Percentiles rank a stretch among this genome's conserved stretches.
phyloP scores from a whole-genome alignment of 1,139 yeast genomes.

The Candida anutae region DNA sequence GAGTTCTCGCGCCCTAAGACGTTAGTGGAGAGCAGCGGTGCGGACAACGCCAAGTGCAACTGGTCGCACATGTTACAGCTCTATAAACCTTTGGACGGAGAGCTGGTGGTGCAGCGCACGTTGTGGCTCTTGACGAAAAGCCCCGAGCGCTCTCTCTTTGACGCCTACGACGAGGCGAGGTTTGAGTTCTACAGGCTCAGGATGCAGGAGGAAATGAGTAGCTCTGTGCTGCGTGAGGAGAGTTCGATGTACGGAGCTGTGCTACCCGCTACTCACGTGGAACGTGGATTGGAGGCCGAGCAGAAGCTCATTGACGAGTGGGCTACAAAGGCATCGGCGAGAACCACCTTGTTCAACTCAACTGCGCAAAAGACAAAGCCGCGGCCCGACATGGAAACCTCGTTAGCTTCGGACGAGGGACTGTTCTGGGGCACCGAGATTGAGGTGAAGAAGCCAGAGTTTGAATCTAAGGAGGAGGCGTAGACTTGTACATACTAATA shows the following conservation, averaged over 20 bases:
- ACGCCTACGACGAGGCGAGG: conserved; percentile 81
- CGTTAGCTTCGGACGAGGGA: too few species aligned
- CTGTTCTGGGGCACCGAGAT: conserved; percentile 2
- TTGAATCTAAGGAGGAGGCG: too few species aligned
- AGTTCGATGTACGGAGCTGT: conserved; percentile 79
- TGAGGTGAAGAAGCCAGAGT: too few species aligned
- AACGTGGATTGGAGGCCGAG: conserved; percentile 65
- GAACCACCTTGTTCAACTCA: too few species aligned
- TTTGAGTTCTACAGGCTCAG: conserved; percentile 81
- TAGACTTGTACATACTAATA: too few species aligned
- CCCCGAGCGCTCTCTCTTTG: conserved; percentile 34
- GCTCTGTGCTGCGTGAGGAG: conserved; percentile 75
- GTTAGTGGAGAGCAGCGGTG: conserved; percentile 66
- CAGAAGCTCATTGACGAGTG: conserved; percentile 64
- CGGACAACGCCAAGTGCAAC: conserved; percentile 43
- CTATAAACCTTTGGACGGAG: conserved; percentile 78
- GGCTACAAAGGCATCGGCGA: conserved; percentile 61
- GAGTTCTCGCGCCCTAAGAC: conserved; percentile 91
- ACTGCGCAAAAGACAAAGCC: too few species aligned
- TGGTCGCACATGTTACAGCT: conserved; percentile 78
- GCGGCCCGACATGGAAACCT: too few species aligned
- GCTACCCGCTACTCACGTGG: conserved; percentile 52
- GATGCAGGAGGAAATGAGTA: conserved; percentile 74
- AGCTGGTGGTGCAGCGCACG: conserved; percentile 88
- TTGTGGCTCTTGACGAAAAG: conserved; percentile 51